These are phyloP conservation scores for Triticum urartu DNA, from an alignment of 176 grass and related monocot species.

Conservation along the genomic window DNA sequence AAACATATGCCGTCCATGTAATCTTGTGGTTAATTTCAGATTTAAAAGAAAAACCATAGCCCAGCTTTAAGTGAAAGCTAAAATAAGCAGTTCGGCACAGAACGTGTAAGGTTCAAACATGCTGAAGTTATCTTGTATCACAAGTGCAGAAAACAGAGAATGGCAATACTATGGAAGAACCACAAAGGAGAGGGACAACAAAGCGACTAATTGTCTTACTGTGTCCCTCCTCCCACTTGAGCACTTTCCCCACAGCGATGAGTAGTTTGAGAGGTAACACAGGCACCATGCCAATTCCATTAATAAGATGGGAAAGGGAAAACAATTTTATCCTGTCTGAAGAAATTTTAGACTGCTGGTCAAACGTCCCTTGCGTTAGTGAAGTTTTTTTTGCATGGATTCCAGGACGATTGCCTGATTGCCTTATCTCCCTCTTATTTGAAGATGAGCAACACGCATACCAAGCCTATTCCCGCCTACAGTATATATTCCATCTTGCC, in stretches of 20 bases:
- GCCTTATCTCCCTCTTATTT: neutral
- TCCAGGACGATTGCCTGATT: neutral
- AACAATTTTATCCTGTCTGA: neutral
- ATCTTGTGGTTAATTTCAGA: too few species aligned
- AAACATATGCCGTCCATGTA: too few species aligned
- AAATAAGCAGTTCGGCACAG: too few species aligned
- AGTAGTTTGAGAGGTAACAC: neutral
- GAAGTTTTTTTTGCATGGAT: neutral
- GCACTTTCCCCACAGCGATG: neutral
- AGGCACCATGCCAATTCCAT: neutral
- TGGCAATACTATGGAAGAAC: too few species aligned
- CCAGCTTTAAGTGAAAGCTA: too few species aligned
- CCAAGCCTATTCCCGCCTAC: neutral
- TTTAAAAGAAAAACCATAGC: too few species aligned
- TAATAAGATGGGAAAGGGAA: neutral
- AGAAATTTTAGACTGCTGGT: too few species aligned
- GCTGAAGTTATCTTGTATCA: neutral
- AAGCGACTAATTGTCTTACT: too few species aligned
- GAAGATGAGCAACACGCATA: neutral
- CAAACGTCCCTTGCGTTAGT: neutral
- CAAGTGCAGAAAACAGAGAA: too few species aligned
- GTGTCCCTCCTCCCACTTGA: neutral
- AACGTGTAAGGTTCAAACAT: too few species aligned
- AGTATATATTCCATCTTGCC: neutral
- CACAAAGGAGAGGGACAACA: too few species aligned